Percentiles rank a stretch among this genome's conserved stretches.
phyloP scores from a whole-genome alignment of 352 stramenopile genomes.

The Pythium utonaiense region DNA sequence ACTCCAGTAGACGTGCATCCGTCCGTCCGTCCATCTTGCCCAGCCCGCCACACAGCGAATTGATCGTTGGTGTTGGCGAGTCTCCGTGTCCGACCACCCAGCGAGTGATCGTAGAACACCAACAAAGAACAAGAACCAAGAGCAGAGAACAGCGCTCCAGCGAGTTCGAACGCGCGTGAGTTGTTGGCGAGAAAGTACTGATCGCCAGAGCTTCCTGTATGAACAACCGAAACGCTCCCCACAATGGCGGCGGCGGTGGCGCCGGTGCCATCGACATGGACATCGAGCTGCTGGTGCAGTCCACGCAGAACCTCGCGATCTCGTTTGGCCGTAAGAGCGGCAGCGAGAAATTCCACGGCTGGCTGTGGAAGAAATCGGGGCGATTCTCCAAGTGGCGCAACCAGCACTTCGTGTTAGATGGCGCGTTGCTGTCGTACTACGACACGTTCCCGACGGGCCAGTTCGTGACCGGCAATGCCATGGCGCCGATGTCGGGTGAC shows the following conservation, averaged over 20 bases:
- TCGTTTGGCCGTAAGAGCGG: conserved; percentile 56
- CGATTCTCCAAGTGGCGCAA: conserved; percentile 82
- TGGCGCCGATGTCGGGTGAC: conserved; percentile 56
- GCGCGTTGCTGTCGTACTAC: conserved; percentile 76
- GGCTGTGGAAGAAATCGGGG: conserved; percentile 81
- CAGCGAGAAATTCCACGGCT: conserved; percentile 76
- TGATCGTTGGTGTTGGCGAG: conserved; percentile 9
- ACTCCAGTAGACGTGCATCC: too few relatives aligned
- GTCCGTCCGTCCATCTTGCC: not conserved
- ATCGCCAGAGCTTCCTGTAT: conserved; percentile 16
- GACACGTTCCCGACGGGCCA: conserved; percentile 80
- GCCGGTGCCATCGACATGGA: conserved; percentile 57
- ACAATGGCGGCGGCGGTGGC: conserved; percentile 20
- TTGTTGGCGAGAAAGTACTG: too few relatives aligned
- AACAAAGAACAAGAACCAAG: not conserved
- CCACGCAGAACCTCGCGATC: conserved; percentile 70
- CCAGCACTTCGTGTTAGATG: conserved; percentile 82
- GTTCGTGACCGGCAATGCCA: conserved; percentile 58
- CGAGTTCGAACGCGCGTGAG: not conserved
- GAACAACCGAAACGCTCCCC: conserved; percentile 22
- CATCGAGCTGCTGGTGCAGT: conserved; percentile 83
- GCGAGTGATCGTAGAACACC: not conserved
- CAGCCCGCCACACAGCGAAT: not conserved
- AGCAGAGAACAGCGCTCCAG: not conserved
- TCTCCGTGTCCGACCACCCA: not conserved